Evolutionary conservation across 2,329 filamentous ascomycete genomes (phyloP).

Genomic region (Stemphylium lycopersici): DNA sequence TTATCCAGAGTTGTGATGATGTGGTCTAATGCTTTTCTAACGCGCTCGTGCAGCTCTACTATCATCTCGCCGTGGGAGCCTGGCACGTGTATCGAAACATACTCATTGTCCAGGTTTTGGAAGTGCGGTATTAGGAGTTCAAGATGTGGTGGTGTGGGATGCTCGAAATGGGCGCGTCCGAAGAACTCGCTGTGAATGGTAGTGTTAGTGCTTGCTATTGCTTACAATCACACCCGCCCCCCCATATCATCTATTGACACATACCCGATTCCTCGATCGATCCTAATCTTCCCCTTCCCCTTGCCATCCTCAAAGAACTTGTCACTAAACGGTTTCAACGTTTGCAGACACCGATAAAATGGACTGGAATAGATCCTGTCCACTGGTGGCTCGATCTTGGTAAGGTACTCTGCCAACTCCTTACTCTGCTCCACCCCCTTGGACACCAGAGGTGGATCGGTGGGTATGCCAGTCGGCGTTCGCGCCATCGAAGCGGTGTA

Average conservation of each 20-base stretch:
- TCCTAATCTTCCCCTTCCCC: slow-evolving; percentile 51
- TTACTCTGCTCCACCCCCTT: slow-evolving; percentile 84
- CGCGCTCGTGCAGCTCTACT: slow-evolving; percentile 76
- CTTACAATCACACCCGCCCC: neutral
- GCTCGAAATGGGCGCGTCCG: slow-evolving; percentile 81
- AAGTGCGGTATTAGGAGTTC: slow-evolving; percentile 72
- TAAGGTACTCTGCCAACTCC: slow-evolving; percentile 73
- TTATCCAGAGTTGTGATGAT: slow-evolving; percentile 76
- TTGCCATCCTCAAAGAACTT: slow-evolving; percentile 38
- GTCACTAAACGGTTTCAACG: slow-evolving; percentile 47
- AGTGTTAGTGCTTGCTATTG: neutral
- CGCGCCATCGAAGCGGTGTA: slow-evolving; percentile 70
- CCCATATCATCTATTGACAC: slow-evolving; percentile 12
- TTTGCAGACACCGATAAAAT: slow-evolving; percentile 52
- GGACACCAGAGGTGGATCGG: slow-evolving; percentile 84
- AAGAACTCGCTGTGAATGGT: slow-evolving; percentile 73
- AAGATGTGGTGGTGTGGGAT: slow-evolving; percentile 76
- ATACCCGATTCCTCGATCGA: slow-evolving; percentile 61
- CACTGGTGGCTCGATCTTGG: slow-evolving; percentile 67
- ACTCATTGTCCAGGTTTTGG: slow-evolving; percentile 60
- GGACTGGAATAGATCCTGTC: slow-evolving; percentile 72
- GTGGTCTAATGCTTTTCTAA: slow-evolving; percentile 70
- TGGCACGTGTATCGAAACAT: slow-evolving; percentile 71
- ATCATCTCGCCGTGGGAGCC: slow-evolving; percentile 78
- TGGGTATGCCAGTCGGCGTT: slow-evolving; percentile 85